Base-by-base conservation (phyloP, 345 rosid genomes). In the Hypericum androsaemum region DNA sequence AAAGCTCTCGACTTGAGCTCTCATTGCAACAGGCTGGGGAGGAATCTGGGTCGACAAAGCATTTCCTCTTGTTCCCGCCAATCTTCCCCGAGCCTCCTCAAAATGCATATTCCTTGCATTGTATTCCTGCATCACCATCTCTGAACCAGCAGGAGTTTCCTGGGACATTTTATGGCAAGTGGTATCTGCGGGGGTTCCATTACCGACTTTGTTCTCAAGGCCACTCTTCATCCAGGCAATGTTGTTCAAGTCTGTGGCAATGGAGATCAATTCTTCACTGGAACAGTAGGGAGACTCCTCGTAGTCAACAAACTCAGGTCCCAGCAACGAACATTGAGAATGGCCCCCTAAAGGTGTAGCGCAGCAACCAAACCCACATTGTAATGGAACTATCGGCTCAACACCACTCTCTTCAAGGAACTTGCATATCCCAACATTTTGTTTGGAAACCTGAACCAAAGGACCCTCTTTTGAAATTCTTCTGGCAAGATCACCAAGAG, bases 181-280 rank as follows among this genome's bases (percentile, higher is more conserved):
- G 5, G 61, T 39, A 17, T 52, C 57, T 65, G 56, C 64, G 16
- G 64, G 50, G 52, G 53, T 50, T 41, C 56, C 54, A 11, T 39
- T 17, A 10, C 60, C 49, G 49, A 0, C 16, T n/a, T 11, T 56
- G 57, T 61, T 79, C 62, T 81, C 84, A 39, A 87, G 84, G 17
- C 85, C 84, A 50, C 89, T 87, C 63, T 60, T 81, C 42, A 84
- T 84, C 92, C 98, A 82, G 6, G 96, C 86, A 47, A 87, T 82
- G 61, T 76, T 84, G 79, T 82, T 87, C 71, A 90, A 63, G 63
- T 90, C 95, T 0, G 95, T 81, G 13, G 95, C 95, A 56, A 84
- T 62, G 55, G 89, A 79, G 61, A 87, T 74, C 47, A 90, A 58
- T 60, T 87, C 92, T 47, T 77, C 81, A 67, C 77, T 76, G 11